A percentile compares a stretch with the other conserved stretches of the same genome.
Evolutionary conservation across 2,329 filamentous ascomycete genomes (phyloP).

Genomic region (Lasiodiplodia sp.): DNA sequence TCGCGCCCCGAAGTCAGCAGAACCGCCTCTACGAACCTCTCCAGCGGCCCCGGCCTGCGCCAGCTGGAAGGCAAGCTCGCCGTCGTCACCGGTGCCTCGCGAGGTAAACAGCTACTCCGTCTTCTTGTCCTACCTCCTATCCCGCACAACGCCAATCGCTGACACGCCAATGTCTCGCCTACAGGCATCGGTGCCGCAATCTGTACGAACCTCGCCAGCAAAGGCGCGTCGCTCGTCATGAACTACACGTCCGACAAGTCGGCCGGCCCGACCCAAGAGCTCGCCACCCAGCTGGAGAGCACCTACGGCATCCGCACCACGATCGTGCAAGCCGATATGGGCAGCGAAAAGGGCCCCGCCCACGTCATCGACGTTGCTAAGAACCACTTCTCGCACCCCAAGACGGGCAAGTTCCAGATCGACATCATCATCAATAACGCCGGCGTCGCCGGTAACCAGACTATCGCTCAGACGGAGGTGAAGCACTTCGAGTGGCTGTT

Average conservation of each 20-base stretch:
- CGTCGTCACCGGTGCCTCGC: constrained; percentile 79
- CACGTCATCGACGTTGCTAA: constrained; percentile 66
- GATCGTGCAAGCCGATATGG: constrained; percentile 75
- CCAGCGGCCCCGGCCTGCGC: constrained; percentile 40
- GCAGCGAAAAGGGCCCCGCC: constrained; percentile 65
- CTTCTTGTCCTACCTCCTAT: not conserved
- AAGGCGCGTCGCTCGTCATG: constrained; percentile 73
- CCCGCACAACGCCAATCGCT: not conserved
- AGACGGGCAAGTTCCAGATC: constrained; percentile 67
- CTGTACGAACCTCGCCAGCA: constrained; percentile 73
- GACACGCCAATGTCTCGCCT: constrained; percentile 23
- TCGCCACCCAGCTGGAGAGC: constrained; percentile 63
- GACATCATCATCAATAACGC: constrained; percentile 92
- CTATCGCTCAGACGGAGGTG: constrained; percentile 66
- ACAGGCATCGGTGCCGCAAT: constrained; percentile 76
- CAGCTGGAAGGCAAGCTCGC: constrained; percentile 74
- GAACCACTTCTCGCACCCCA: constrained; percentile 64
- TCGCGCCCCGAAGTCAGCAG: constrained; percentile 46
- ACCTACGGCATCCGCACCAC: constrained; percentile 67
- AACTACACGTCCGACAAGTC: constrained; percentile 75
- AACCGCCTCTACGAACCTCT: constrained; percentile 50
- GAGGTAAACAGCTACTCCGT: constrained; percentile 61
- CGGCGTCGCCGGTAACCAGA: constrained; percentile 70
- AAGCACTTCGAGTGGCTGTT: constrained; percentile 76
- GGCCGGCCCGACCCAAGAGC: constrained; percentile 56